Evolutionary conservation across 345 rosid species (phyloP).

Genomic region (Stellera chamaejasme): DNA sequence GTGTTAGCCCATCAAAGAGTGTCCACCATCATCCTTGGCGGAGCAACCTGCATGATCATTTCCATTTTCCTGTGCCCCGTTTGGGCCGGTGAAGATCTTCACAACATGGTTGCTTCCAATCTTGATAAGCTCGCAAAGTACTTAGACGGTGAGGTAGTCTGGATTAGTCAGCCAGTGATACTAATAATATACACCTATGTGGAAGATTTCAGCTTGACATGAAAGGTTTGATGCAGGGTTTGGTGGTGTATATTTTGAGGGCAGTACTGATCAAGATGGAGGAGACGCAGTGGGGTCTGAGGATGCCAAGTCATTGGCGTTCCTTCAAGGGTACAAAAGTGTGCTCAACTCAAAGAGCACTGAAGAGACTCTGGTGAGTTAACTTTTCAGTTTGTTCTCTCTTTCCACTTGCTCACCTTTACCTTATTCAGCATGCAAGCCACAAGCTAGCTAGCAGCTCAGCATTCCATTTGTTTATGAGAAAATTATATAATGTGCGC

Average conservation of each 20-base stretch:
- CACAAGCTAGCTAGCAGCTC: constrained; percentile 3
- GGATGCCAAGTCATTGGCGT: constrained; percentile 20
- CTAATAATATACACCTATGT: not conserved
- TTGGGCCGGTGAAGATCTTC: constrained; percentile 80
- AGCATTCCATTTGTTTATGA: too few relatives aligned
- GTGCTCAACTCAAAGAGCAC: constrained; percentile 44
- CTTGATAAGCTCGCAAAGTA: constrained; percentile 46
- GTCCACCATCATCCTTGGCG: constrained; percentile 62
- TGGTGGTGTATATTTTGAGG: constrained; percentile 44
- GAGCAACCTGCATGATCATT: constrained; percentile 34
- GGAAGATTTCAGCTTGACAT: not conserved
- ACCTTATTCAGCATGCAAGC: constrained; percentile 6
- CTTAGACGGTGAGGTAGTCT: constrained; percentile 38
- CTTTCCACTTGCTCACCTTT: constrained; percentile 1
- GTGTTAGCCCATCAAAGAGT: constrained; percentile 43
- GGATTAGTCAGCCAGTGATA: not conserved
- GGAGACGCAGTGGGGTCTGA: constrained; percentile 13
- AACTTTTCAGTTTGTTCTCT: too few relatives aligned
- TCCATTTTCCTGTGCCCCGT: constrained; percentile 50
- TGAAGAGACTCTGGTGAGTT: constrained; percentile 62
- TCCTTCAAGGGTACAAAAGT: constrained; percentile 38
- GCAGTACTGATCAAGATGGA: constrained; percentile 8
- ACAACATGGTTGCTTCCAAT: constrained; percentile 35
- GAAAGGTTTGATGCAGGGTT: constrained; percentile 34
- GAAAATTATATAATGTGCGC: too few relatives aligned